Base-by-base conservation (phyloP, 768 basidiomycete genomes). In the Glaciozyma antarctica region DNA sequence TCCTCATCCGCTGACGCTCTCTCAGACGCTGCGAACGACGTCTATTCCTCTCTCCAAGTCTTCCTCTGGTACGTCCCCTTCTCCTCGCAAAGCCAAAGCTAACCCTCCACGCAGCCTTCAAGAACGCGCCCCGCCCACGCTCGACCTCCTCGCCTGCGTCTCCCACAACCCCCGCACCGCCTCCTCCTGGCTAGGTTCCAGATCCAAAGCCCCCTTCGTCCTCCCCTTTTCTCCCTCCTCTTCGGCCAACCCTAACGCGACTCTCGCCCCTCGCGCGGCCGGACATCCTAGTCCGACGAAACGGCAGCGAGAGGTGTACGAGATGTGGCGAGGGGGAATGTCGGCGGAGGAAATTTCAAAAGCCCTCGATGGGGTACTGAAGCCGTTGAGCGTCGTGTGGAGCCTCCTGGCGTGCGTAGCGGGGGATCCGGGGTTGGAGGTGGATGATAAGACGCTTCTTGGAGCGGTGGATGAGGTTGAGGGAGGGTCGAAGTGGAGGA, bases 21-120 rank as follows among this genome's bases (percentile, higher is more conserved):
- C 9, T 32, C 47, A 69, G 68, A 69, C 22, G 68, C 53, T 22
- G 68, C 64, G 16, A 69, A 69, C 58, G 68, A 69, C 43, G 68
- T 69, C 53, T 69, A 62, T 49, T 65, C 68, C 15, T 62, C 64
- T 10, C 58, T 69, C 17, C 61, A 62, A 9, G 44, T 67, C 22
- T 52, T 56, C 53, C 5, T 38, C 24, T 51, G 10, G 38, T 41
- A 12, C 12, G 38, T 41, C 38, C 38, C 12, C 38, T 41, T 15
- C 38, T 41, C 38, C 8, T 41, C 38, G 7, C 38, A 41, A 6
- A 41, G 38, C 38, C 2, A 41, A 6, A 41, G 52, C 32, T 32
- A 41, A 41, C 38, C 38, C 38, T 15, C 38, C 13, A 5, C 38
- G 12, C 5, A 41, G 38, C 19, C 64, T 68, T n/a, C 44, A 62